Evolutionary conservation across 2,329 filamentous ascomycete species (phyloP).

Genomic region (Xylogone sp.): DNA sequence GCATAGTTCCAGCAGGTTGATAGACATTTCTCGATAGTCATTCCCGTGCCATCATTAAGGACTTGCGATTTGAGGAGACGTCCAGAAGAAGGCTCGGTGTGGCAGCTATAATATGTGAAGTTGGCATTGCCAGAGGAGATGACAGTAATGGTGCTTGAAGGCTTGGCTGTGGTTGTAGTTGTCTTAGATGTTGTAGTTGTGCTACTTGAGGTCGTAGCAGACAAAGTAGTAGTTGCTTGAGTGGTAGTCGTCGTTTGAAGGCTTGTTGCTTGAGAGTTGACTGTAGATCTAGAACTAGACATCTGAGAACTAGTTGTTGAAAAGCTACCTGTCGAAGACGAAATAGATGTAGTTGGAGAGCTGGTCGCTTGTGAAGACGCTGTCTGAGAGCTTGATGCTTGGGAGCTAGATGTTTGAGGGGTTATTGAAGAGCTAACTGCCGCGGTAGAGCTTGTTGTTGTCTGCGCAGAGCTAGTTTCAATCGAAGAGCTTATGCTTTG

Average conservation of each 20-base stretch:
- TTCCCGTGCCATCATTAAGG: slow-evolving; percentile 19
- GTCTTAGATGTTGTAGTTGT: slow-evolving; percentile 8
- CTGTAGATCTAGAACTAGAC: slow-evolving; percentile 3
- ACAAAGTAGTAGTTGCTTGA: not conserved
- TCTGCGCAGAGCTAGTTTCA: too few relatives aligned
- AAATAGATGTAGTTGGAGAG: slow-evolving; percentile 1
- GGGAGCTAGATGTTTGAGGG: too few relatives aligned
- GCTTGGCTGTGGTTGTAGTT: slow-evolving; percentile 9
- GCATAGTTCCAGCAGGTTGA: slow-evolving; percentile 25
- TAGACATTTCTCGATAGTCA: slow-evolving; percentile 30
- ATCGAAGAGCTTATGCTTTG: too few relatives aligned
- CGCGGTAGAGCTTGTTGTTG: slow-evolving; percentile 1
- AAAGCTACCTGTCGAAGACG: slow-evolving; percentile 1
- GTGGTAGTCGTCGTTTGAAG: not conserved
- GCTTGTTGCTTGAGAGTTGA: not conserved
- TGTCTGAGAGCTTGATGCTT: too few relatives aligned
- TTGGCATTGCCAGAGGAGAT: slow-evolving; percentile 23
- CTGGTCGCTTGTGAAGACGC: too few relatives aligned
- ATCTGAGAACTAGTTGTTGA: slow-evolving; percentile 5
- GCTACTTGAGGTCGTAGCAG: slow-evolving; percentile 5
- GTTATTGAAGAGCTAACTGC: slow-evolving; percentile 3
- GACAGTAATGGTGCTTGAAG: slow-evolving; percentile 17
- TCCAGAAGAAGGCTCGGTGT: slow-evolving; percentile 18
- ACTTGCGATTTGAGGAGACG: slow-evolving; percentile 17
- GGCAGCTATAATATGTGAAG: slow-evolving; percentile 26